Conservation (phyloP, 1,284 basidiomycete genomes). For the Pseudozyma sp. region DNA sequence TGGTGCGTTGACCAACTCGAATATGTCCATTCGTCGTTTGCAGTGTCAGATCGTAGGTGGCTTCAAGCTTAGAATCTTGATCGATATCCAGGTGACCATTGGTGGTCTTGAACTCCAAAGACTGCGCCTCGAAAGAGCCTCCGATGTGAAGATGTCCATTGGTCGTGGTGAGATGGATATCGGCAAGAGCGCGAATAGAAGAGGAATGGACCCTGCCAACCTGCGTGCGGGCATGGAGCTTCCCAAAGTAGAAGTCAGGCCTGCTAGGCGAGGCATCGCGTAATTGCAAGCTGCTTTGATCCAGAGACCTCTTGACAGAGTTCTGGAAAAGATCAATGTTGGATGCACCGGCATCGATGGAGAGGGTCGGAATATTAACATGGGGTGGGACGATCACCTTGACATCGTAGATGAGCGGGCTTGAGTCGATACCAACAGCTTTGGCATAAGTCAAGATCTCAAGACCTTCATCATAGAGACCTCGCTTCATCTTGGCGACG, state of each 20-base stretch:
- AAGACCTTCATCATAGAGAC: constrained; percentile 53
- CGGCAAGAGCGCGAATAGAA: constrained; percentile 46
- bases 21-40: constrained; percentile 49
- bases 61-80: constrained; percentile 31
- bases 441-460: constrained; percentile 55
- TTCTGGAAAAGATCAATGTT: constrained; percentile 42
- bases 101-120: constrained; percentile 35
- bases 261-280: constrained; percentile 12
- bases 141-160: constrained; percentile 41
- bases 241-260: constrained; percentile 46
- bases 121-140: constrained; percentile 41
- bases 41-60: constrained; percentile 36
- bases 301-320: neutral
- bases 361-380: constrained; percentile 45
- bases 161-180: constrained; percentile 48
- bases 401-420: constrained; percentile 54
- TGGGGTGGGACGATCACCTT: constrained; percentile 51
- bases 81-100: constrained; percentile 44
- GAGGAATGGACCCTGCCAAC: constrained; percentile 38
- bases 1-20: constrained; percentile 32
- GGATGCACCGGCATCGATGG: constrained; percentile 43
- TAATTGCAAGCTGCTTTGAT: neutral
- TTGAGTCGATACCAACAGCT: constrained; percentile 34
- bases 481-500: constrained; percentile 56
- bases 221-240: constrained; percentile 44